Base-by-base conservation (phyloP, 2,329 filamentous ascomycete species). In the Neonectria sp. region DNA sequence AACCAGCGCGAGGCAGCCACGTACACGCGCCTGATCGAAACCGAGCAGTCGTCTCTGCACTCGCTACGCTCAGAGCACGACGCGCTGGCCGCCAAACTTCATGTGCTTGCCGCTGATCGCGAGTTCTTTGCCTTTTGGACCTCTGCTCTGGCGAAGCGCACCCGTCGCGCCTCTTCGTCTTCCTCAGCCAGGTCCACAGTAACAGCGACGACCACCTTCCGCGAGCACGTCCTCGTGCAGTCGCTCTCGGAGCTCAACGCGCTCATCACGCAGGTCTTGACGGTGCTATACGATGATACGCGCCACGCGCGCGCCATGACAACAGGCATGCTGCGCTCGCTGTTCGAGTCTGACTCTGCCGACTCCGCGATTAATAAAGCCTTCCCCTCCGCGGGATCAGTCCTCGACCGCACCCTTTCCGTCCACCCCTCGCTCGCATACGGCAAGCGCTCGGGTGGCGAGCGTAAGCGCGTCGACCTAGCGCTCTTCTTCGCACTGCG, bases 401-500 rank as follows among this genome's bases (percentile, higher is more conserved):
- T 72, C 11, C 65, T 74, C 6, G 59, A 66, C 31, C 52, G 21
- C 1, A 66, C 31, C 2, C 67, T 75, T 25, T 43, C 65, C 8
- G 15, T 75, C 7, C 21, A 67, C 21, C 9, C 21, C 21, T 70
- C 71, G 0, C 55, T 74, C 0, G 61, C 69, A 2, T 72, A 72
- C 31, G 45, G 51, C 3, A 74, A 75, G 46, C 69, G 66, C 0
- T 75, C 72, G 1, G 45, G 68, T 27, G 72, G 73, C 24, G 71
- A 75, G 29, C 71, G 71, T 1, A 73, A 74, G 35, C 68, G 67
- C 1, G 24, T 75, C 43, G 70, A 73, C 17, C 48, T 75, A 5
- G 73, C 68, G 0, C 64, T 75, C n/a, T 74, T 74, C 53, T 75
- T 75, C 25, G 68, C 73, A 29, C n/a, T 75, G 8, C 11, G 72